These are phyloP conservation scores for Mortierella sp. DNA, from an alignment of 371 early-diverging fungal genomes.

Conservation along the genomic window DNA sequence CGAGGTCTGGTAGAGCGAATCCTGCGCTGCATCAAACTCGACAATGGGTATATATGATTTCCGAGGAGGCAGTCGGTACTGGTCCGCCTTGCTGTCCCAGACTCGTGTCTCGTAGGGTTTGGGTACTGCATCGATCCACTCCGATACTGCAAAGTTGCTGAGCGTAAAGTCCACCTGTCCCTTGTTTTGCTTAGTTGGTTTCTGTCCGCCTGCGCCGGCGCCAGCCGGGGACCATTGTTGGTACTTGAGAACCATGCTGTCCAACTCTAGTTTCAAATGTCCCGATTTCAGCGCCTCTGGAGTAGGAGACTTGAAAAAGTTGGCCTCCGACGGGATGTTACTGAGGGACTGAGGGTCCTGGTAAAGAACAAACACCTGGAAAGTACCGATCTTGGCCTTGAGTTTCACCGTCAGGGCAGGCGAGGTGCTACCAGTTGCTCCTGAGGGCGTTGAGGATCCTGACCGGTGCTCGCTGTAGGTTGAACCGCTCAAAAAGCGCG, in stretches of 20 bases:
- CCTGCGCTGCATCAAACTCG: conserved; percentile 51
- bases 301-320: conserved; percentile 40
- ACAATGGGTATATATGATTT: conserved; percentile 54
- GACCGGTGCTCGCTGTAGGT: conserved; percentile 21
- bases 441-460: conserved; percentile 13
- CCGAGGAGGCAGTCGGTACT: conserved; percentile 38
- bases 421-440: not conserved
- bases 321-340: conserved; percentile 41
- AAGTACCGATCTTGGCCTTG: conserved; percentile 60
- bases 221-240: conserved; percentile 47
- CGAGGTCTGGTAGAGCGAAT: conserved; percentile 29
- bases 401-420: conserved; percentile 58
- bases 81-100: conserved; percentile 16
- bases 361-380: conserved; percentile 63
- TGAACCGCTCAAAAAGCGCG: conserved; percentile 41
- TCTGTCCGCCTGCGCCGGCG: conserved; percentile 19
- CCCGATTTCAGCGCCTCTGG: conserved; percentile 47
- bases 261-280: conserved; percentile 64
- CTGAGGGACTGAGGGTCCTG: conserved; percentile 55
- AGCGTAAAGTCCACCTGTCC: conserved; percentile 51
- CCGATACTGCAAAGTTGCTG: conserved; percentile 42
- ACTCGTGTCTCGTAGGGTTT: conserved; percentile 18
- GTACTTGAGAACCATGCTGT: conserved; percentile 57
- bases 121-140: conserved; percentile 49
- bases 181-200: conserved; percentile 16